phyloP scores from a whole-genome alignment of 768 basidiomycete genomes.

The Coprinellus aureogranulatus region DNA sequence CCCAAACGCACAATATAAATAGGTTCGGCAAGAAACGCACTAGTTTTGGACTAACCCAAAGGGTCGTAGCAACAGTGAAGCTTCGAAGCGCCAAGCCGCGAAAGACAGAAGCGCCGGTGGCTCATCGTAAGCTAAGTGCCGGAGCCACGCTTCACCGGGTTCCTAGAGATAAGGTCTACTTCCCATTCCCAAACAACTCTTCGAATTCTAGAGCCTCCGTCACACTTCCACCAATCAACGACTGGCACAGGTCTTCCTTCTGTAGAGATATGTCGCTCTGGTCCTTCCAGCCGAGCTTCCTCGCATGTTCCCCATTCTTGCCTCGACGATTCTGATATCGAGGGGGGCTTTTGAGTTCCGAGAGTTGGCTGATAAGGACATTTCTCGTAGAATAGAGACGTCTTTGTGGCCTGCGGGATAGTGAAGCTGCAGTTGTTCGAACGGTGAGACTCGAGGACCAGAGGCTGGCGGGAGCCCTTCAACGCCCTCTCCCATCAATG shows the following conservation, averaged over 20 bases:
- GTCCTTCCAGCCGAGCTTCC: slow-evolving; percentile 10
- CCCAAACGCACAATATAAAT: too few species aligned
- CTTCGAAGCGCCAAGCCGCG: too few species aligned
- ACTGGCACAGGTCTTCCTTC: slow-evolving; percentile 2
- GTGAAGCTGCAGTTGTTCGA: slow-evolving; percentile 2
- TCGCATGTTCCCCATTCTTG: slow-evolving; percentile 6
- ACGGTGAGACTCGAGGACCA: not conserved
- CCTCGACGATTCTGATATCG: slow-evolving; percentile 6
- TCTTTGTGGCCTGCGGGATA: slow-evolving; percentile 8
- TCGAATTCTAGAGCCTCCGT: not conserved
- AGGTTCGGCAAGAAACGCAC: too few species aligned
- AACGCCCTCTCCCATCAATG: not conserved
- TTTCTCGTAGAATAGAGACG: slow-evolving; percentile 1
- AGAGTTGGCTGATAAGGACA: not conserved
- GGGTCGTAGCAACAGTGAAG: too few species aligned
- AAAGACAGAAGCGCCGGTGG: too few species aligned
- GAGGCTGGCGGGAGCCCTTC: not conserved
- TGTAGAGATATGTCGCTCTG: not conserved
- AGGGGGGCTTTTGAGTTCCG: not conserved
- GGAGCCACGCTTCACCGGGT: too few species aligned
- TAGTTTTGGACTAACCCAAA: too few species aligned
- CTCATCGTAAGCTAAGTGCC: too few species aligned
- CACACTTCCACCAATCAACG: not conserved
- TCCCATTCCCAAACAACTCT: too few species aligned
- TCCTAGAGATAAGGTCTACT: too few species aligned